These are phyloP conservation scores for Haplographium delicatum DNA, from an alignment of 495 filamentous ascomycete species.

Conservation along the genomic window DNA sequence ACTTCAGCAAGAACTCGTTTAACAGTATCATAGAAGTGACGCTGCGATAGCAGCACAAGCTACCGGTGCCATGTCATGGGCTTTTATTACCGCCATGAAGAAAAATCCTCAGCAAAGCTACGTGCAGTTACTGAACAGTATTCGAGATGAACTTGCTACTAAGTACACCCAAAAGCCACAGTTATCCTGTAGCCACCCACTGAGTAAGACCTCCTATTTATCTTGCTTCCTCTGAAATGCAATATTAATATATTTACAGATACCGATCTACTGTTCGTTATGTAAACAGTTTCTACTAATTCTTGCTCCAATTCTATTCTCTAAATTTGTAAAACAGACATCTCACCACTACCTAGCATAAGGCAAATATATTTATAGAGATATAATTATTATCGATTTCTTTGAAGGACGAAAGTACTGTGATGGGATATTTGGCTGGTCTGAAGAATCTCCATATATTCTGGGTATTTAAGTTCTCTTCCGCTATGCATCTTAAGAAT, in stretches of 20 bases:
- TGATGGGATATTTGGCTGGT: too few relatives aligned
- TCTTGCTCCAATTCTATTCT: too few relatives aligned
- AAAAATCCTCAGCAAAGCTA: slow-evolving; percentile 99
- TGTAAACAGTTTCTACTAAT: too few relatives aligned
- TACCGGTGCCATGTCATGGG: slow-evolving; percentile 97
- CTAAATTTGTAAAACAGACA: too few relatives aligned
- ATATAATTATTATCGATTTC: too few relatives aligned
- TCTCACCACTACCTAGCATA: too few relatives aligned
- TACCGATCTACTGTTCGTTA: slow-evolving; percentile 26
- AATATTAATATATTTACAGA: slow-evolving; percentile 16
- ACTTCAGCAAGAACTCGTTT: slow-evolving; percentile 7
- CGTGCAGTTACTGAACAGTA: slow-evolving; percentile 89
- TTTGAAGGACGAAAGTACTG: too few relatives aligned
- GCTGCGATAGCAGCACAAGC: slow-evolving; percentile 71
- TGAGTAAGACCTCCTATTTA: slow-evolving; percentile 61
- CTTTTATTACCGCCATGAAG: slow-evolving; percentile 88
- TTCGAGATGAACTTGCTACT: slow-evolving; percentile 81
- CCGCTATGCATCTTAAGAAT: too few relatives aligned
- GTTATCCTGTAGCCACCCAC: slow-evolving; percentile 90
- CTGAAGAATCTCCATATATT: too few relatives aligned
- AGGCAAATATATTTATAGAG: too few relatives aligned
- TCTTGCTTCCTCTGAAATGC: not conserved
- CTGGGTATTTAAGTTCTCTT: too few relatives aligned
- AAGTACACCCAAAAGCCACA: slow-evolving; percentile 97
- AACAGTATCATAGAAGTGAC: slow-evolving; percentile 45